Evolutionary conservation across 2,329 filamentous ascomycete genomes (phyloP).

Genomic region (Microsporum audouinii): DNA sequence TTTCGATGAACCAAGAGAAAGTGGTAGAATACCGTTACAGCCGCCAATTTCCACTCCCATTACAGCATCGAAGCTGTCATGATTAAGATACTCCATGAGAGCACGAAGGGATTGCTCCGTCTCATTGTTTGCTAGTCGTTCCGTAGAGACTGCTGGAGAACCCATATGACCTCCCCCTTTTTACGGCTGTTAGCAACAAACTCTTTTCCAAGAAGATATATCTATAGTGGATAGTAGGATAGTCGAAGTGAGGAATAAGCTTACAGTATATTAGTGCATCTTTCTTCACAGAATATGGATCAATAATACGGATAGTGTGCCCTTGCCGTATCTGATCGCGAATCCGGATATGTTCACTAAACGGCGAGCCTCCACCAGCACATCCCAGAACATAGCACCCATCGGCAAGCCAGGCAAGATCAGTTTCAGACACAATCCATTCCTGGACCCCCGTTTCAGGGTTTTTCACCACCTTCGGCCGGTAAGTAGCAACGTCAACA

Average conservation of each 20-base stretch:
- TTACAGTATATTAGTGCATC: constrained; percentile 35
- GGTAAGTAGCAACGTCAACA: constrained; percentile 28
- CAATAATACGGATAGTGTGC: constrained; percentile 32
- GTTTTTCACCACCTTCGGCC: constrained; percentile 30
- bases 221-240: no score
- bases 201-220: not conserved
- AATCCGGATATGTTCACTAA: constrained; percentile 34
- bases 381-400: constrained; percentile 41
- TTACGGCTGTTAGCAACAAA: not conserved
- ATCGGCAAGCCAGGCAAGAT: constrained; percentile 36
- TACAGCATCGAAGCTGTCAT: constrained; percentile 42
- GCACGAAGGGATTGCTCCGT: constrained; percentile 34
- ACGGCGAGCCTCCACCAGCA: constrained; percentile 39
- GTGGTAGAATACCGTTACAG: constrained; percentile 49
- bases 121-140: constrained; percentile 49
- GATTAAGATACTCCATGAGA: constrained; percentile 42
- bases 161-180: constrained; percentile 46
- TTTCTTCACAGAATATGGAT: constrained; percentile 34
- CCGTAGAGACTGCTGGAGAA: constrained; percentile 49
- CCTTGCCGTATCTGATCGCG: constrained; percentile 32
- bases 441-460: constrained; percentile 15
- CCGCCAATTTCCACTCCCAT: constrained; percentile 58
- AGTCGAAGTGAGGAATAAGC: constrained; percentile 22
- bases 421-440: constrained; percentile 37
- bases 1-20: constrained; percentile 45